Conservation (phyloP, 495 filamentous ascomycete species). For the Aspergillus sclerotioniger region DNA sequence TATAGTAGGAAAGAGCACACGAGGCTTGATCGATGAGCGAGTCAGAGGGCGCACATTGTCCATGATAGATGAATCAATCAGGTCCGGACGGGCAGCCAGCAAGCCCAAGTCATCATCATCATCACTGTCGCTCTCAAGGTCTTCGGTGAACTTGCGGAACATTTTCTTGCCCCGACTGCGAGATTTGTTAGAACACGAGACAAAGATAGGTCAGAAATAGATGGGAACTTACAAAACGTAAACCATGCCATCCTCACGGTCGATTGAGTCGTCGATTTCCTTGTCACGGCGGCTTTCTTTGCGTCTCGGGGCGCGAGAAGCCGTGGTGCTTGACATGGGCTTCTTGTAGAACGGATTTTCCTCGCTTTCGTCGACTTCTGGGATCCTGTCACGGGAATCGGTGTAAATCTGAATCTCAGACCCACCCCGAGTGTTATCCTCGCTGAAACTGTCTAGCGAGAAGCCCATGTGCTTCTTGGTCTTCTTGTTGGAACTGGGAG, state of each 20-base stretch:
- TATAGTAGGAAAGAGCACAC: slow-evolving; percentile 72
- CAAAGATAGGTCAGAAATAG: background rate
- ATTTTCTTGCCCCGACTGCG: slow-evolving; percentile 85
- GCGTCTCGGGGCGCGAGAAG: slow-evolving; percentile 37
- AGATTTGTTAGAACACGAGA: slow-evolving; percentile 25
- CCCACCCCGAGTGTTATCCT: slow-evolving; percentile 44
- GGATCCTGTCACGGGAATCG: slow-evolving; percentile 83
- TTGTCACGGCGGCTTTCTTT: slow-evolving; percentile 45
- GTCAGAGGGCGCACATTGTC: slow-evolving; percentile 55
- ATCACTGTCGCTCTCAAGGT: slow-evolving; percentile 41
- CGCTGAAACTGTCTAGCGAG: slow-evolving; percentile 66
- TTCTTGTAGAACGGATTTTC: slow-evolving; percentile 76
- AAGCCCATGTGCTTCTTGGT: slow-evolving; percentile 58
- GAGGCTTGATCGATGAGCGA: slow-evolving; percentile 75
- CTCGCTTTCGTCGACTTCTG: slow-evolving; percentile 59
- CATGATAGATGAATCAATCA: slow-evolving; percentile 31
- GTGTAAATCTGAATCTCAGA: slow-evolving; percentile 78
- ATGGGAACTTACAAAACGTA: slow-evolving; percentile 76
- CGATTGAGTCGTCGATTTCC: slow-evolving; percentile 59
- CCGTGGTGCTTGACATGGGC: slow-evolving; percentile 25
- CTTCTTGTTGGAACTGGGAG: slow-evolving; percentile 41
- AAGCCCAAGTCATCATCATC: slow-evolving; percentile 51
- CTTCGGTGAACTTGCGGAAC: slow-evolving; percentile 58
- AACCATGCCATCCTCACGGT: slow-evolving; percentile 73
- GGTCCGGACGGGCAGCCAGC: slow-evolving; percentile 37